phyloP scores from a whole-genome alignment of 768 basidiomycete species.

The Podaxis sp. region DNA sequence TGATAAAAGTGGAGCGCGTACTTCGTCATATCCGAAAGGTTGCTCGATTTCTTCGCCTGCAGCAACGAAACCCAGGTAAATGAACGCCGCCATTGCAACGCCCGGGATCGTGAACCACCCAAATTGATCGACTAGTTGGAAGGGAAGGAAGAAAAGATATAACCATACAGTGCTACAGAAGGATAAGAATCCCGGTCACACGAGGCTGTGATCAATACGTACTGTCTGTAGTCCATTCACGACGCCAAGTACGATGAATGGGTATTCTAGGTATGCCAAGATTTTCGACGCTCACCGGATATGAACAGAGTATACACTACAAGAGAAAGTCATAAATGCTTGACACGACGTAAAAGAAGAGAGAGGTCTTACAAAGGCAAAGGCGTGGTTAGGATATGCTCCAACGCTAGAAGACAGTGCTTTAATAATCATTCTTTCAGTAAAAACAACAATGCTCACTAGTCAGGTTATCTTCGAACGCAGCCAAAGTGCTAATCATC shows the following conservation, averaged over 20 bases:
- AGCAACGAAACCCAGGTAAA: constrained; percentile 73
- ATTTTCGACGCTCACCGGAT: constrained; percentile 36
- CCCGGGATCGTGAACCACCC: constrained; percentile 65
- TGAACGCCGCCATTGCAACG: constrained; percentile 61
- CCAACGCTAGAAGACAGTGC: constrained; percentile 34
- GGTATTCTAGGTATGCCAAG: neutral
- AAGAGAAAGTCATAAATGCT: neutral
- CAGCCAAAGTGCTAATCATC: constrained; percentile 43
- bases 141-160: constrained; percentile 74
- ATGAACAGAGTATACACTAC: constrained; percentile 59
- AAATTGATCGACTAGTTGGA: constrained; percentile 64
- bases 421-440: neutral
- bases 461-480: constrained; percentile 49
- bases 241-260: neutral
- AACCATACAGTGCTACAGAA: constrained; percentile 55
- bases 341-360: neutral
- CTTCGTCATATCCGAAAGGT: constrained; percentile 66
- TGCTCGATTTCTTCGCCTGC: constrained; percentile 71
- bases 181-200: neutral
- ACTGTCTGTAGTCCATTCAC: constrained; percentile 24
- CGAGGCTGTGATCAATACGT: constrained; percentile 11
- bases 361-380: constrained; percentile 53
- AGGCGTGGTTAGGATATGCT: constrained; percentile 59
- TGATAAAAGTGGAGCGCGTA: constrained; percentile 18
- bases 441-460: constrained; percentile 25